These are phyloP conservation scores for Dendrobium huoshanense DNA, from an alignment of 106 monocot species.

Conservation along the genomic window DNA sequence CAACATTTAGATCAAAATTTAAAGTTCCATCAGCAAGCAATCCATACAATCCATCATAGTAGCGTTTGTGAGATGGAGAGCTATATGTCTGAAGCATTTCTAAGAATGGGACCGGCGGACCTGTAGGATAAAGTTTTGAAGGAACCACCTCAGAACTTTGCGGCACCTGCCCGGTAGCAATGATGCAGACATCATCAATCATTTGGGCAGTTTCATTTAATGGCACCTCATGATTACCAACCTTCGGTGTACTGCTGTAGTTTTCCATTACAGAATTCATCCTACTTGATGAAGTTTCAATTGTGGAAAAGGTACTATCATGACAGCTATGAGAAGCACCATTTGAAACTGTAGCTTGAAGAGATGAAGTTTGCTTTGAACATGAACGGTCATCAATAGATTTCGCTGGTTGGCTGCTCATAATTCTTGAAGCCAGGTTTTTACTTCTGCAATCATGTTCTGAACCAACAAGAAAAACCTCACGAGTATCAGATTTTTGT, in stretches of 20 bases:
- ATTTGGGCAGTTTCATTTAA: constrained; percentile 19
- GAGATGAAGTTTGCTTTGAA: constrained; percentile 21
- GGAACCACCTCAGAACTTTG: constrained; percentile 27
- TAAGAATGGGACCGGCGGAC: constrained; percentile 53
- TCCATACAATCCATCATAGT: constrained; percentile 21
- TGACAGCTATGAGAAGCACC: constrained; percentile 33
- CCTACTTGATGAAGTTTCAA: not conserved
- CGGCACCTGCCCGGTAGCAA: constrained; percentile 26
- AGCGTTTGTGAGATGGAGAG: constrained; percentile 21
- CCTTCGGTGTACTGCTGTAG: not conserved
- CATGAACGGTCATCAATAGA: constrained; percentile 32
- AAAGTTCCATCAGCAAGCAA: constrained; percentile 21
- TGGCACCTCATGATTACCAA: not conserved
- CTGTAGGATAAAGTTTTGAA: constrained; percentile 39
- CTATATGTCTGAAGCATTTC: constrained; percentile 22
- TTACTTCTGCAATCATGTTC: constrained; percentile 22
- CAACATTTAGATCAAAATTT: constrained; percentile 6
- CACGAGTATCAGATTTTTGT: constrained; percentile 19
- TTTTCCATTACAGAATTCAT: not conserved
- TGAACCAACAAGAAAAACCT: constrained; percentile 10
- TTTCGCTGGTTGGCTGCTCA: constrained; percentile 18
- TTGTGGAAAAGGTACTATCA: constrained; percentile 14
- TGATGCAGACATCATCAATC: not conserved
- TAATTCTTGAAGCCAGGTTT: constrained; percentile 19
- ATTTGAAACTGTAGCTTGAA: constrained; percentile 27